Base-by-base conservation (phyloP, 192 early-diverging fungal species). In the Rhizophagus prolifer region DNA sequence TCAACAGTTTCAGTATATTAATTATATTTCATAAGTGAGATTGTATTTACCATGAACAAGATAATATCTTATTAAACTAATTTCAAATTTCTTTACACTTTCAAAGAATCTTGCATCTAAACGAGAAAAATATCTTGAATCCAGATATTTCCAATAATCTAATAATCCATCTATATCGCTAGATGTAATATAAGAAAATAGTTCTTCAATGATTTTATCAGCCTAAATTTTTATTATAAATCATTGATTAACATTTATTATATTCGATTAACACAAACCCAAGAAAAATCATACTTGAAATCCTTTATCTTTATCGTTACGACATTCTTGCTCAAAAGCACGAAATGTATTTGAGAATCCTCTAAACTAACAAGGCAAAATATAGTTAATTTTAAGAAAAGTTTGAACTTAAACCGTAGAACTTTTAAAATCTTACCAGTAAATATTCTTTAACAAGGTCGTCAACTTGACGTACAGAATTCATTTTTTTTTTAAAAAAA, bases 361-460 rank as follows among this genome's bases (percentile, higher is more conserved):
- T 74, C 89, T 79, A 76, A 91, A 91, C 89, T 91, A 75, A 21
- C 10, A 44, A 12, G 41, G 10, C 10, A 12, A 23, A n/a, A 31
- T 76, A 12, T 26, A 23, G 9, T 28, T 19, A 58, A 8, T 8
- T 4, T 26, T 0, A 28, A 75, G 26, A 28, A 68, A 10, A 4
- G 6, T 13, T 14, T 5, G 36, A 23, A 70, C 36, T 62, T 28
- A 75, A 54, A 30, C 58, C 58, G 6, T 58, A 59, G n/a, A 21
- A 26, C 30, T 13, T 12, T 10, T 38, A 58, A 21, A 28, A 54
- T 60, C 64, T 75, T 87, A 91, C 89, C 76, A 91, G 64, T 59
- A 91, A 82, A 78, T 91, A 91, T 80, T 91, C 89, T 72, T 88
- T 89, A 54, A 91, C 84, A 25, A 91, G 82, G 44, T 91, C 89